These are phyloP conservation scores for Vitis amurensis DNA, from an alignment of 164 flowering plant genomes.

Conservation along the genomic window DNA sequence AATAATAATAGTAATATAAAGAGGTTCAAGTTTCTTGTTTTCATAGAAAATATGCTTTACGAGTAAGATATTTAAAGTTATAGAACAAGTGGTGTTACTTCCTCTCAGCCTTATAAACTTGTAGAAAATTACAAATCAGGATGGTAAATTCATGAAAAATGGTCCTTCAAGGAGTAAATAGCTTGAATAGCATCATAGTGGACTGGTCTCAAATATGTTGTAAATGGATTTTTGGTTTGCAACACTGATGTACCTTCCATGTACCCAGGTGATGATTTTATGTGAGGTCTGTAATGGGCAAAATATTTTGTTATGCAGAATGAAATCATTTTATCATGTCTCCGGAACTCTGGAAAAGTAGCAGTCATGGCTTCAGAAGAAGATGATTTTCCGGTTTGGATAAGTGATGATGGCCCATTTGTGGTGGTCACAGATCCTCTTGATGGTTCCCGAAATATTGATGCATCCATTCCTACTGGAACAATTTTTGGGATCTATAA, in stretches of 20 bases:
- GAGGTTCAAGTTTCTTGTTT: no score
- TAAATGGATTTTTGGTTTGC: neutral
- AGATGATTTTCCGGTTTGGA: slow-evolving; percentile 81
- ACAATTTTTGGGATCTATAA: slow-evolving; percentile 92
- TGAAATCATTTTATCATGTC: slow-evolving; percentile 81
- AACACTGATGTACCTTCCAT: neutral
- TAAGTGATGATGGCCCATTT: slow-evolving; percentile 80
- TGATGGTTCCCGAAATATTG: slow-evolving; percentile 95
- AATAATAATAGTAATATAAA: no score
- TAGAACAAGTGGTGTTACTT: no score
- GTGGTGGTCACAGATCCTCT: slow-evolving; percentile 94
- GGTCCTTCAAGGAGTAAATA: neutral
- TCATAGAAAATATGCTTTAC: no score
- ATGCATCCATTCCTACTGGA: slow-evolving; percentile 97
- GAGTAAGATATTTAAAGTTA: no score
- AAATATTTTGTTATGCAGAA: slow-evolving; percentile 49
- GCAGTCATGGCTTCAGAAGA: slow-evolving; percentile 98
- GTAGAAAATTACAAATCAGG: no score
- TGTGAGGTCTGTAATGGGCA: no score
- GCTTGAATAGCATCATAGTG: neutral
- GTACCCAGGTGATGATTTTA: no score
- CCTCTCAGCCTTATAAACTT: no score
- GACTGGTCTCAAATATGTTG: neutral
- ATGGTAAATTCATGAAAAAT: neutral
- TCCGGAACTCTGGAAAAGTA: slow-evolving; percentile 80